phyloP scores from a whole-genome alignment of 164 flowering plant species.

The Protea cynaroides region DNA sequence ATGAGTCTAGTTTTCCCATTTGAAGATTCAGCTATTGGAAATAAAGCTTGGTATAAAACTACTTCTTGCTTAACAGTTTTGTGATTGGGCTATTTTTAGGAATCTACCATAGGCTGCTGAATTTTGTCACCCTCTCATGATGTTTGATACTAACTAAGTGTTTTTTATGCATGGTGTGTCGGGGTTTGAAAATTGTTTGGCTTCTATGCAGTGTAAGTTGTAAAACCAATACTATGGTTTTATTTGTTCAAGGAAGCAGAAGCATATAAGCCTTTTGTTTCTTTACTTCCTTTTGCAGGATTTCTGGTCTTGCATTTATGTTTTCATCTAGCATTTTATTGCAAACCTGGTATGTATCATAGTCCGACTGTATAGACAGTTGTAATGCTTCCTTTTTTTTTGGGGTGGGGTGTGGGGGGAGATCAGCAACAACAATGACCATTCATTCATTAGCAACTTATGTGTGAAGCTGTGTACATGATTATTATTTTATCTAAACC shows the following conservation, averaged over 20 bases:
- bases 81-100: background rate
- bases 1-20: background rate
- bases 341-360: slow-evolving; percentile 66
- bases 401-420: no score
- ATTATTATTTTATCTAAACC: no score
- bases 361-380: background rate
- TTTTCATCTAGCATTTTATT: slow-evolving; percentile 86
- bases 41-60: no score
- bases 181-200: slow-evolving; percentile 7
- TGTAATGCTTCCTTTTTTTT: no score
- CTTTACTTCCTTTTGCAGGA: slow-evolving; percentile 39
- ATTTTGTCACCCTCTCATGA: background rate
- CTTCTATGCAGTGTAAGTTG: slow-evolving; percentile 53
- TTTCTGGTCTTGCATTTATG: slow-evolving; percentile 97
- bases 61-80: background rate
- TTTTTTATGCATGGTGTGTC: slow-evolving; percentile 3
- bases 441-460: no score
- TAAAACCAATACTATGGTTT: background rate
- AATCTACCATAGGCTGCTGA: background rate
- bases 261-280: background rate
- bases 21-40: background rate
- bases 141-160: slow-evolving; percentile 11
- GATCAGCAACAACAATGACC: no score
- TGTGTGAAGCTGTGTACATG: no score
- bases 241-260: slow-evolving; percentile 6